Percentiles rank a stretch among this genome's conserved stretches.
These are phyloP conservation scores for Agroathelia rolfsii DNA, from an alignment of 1,284 basidiomycete genomes.

Conservation along the genomic window DNA sequence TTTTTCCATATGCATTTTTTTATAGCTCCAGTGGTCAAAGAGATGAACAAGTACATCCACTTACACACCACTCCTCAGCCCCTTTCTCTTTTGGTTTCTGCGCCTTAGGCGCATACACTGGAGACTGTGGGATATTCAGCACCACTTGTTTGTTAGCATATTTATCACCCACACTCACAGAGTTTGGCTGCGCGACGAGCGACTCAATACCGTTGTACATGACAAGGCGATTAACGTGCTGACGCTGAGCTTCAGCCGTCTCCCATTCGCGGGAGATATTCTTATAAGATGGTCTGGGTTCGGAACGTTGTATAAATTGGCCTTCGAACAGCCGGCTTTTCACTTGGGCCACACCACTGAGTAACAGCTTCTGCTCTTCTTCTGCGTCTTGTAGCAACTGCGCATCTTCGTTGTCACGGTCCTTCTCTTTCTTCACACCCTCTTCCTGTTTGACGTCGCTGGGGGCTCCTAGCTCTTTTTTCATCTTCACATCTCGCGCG, in stretches of 20 bases:
- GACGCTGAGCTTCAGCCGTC: constrained; percentile 34
- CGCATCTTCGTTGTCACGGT: constrained; percentile 16
- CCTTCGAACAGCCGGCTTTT: constrained; percentile 52
- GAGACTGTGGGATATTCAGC: no score
- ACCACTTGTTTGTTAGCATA: constrained; percentile 1
- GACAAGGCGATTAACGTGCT: constrained; percentile 27
- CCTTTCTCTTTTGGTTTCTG: no score
- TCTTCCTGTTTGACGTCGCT: constrained; percentile 13
- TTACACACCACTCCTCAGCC: background rate
- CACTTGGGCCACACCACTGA: constrained; percentile 47
- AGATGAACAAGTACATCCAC: constrained; percentile 2
- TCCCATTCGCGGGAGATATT: constrained; percentile 36
- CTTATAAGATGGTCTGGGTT: constrained; percentile 25
- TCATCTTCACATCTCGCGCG: constrained; percentile 31
- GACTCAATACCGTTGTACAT: constrained; percentile 37
- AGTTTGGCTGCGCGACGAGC: constrained; percentile 24
- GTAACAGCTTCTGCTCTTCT: constrained; percentile 41
- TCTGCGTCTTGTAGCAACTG: constrained; percentile 35
- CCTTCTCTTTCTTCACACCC: constrained; percentile 11
- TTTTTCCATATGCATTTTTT: constrained; percentile 20
- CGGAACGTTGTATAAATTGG: constrained; percentile 27
- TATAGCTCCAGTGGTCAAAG: constrained; percentile 10
- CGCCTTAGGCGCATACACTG: no score
- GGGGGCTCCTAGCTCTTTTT: constrained; percentile 23
- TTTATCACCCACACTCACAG: constrained; percentile 17